Evolutionary conservation across 352 stramenopile species (phyloP), one percentile per base, ranked within the genome.

Genomic region (Phytophthora agathidicida): DNA sequence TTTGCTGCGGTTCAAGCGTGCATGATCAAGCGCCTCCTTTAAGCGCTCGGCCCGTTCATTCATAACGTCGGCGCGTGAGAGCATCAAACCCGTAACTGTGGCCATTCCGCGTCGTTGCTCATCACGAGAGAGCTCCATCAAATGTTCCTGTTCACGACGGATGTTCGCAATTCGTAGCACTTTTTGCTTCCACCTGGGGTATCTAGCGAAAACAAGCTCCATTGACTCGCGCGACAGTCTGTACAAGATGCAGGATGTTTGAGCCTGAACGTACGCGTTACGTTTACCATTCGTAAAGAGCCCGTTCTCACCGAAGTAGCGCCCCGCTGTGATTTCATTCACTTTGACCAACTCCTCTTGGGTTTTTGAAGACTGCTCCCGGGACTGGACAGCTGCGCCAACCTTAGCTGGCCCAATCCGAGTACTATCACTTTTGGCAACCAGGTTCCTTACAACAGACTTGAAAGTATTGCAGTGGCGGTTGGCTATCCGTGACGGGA

Each of bases 191-290:
- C 73, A 88, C 23, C 78, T 69, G 0, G 73, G 75, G 24, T 79
- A 83, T 3, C 75, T 46, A 3, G 71, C 67, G 41, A 68, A 83
- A 58, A 59, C 72, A 33, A 56, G 71, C 54, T 92, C 77, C 8
- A 93, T 67, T 2, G 82, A 89, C 0, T 78, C 27, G 3, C 80
- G 73, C 2, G 83, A 93, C 1, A 93, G 57, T n/a, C 50, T 62
- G 60, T 89, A 91, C n/a, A 93, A 60, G 26, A 86, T 86, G 19
- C 83, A 93, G 0, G 80, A 90, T 0, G 79, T 83, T 11, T 68
- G 69, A 0, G 80, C 75, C 14, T 74, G 65, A 0, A 89, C 69
- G 32, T 72, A 79, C 7, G 79, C 68, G 8, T 61, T 89, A 8
- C 83, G 80, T 4, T 68, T 59, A 7, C 68, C 71, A 26, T 87